phyloP scores from a whole-genome alignment of 768 basidiomycete genomes.

The Russula brevipes region DNA sequence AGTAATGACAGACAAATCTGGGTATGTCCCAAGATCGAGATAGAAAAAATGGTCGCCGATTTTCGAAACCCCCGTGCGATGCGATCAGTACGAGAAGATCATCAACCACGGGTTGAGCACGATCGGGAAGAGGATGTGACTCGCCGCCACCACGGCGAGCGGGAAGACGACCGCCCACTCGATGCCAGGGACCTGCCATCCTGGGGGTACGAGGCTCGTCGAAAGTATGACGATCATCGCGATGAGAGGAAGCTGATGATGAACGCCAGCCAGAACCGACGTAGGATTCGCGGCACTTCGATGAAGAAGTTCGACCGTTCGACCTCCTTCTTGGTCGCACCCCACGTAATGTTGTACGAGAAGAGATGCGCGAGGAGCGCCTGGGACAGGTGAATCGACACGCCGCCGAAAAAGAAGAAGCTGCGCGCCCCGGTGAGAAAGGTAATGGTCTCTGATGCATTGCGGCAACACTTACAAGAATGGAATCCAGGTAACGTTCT shows the following conservation, averaged over 20 bases:
- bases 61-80: too few species aligned
- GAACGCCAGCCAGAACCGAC: slow-evolving; percentile 69
- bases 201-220: slow-evolving; percentile 50
- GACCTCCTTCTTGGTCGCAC: slow-evolving; percentile 72
- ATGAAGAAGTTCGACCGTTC: slow-evolving; percentile 87
- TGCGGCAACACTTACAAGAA: slow-evolving; percentile 57
- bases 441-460: neutral
- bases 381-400: slow-evolving; percentile 48
- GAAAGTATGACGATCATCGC: slow-evolving; percentile 53
- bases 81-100: slow-evolving; percentile 61
- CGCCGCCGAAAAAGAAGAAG: slow-evolving; percentile 55
- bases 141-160: slow-evolving; percentile 56
- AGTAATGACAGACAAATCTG: neutral
- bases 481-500: slow-evolving; percentile 60
- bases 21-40: too few species aligned
- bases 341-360: slow-evolving; percentile 56
- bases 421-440: slow-evolving; percentile 25
- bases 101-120: slow-evolving; percentile 86
- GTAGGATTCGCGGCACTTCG: slow-evolving; percentile 79
- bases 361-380: slow-evolving; percentile 53
- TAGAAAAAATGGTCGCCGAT: neutral
- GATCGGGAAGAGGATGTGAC: slow-evolving; percentile 75
- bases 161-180: slow-evolving; percentile 79
- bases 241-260: slow-evolving; percentile 48
- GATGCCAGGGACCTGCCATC: slow-evolving; percentile 55